phyloP scores from a whole-genome alignment of 2,329 filamentous ascomycete species.

The Beauveria rudraprayagi region DNA sequence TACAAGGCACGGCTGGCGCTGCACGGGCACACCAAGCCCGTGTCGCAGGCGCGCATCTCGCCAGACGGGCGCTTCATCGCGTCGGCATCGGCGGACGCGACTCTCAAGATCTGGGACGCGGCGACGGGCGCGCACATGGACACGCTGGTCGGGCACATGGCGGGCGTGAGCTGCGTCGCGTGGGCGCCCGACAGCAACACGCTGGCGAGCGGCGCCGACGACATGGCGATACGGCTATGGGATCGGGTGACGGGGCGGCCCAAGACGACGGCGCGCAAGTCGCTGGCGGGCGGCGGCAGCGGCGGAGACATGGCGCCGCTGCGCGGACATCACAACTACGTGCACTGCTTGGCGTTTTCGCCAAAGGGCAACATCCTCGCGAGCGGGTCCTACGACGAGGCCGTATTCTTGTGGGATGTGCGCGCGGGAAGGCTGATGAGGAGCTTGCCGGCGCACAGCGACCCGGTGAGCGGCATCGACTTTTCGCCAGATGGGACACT shows the following conservation, averaged over 20 bases:
- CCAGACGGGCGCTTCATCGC: constrained; percentile 87
- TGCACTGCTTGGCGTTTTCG: constrained; percentile 91
- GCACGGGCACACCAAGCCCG: constrained; percentile 67
- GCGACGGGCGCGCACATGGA: constrained; percentile 70
- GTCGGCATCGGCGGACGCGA: constrained; percentile 80
- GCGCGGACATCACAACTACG: constrained; percentile 89
- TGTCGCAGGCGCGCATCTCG: constrained; percentile 83
- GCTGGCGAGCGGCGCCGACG: constrained; percentile 85
- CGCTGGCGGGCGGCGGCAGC: constrained; percentile 37
- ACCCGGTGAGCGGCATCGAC: constrained; percentile 88
- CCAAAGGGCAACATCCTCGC: constrained; percentile 97
- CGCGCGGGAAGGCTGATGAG: constrained; percentile 81
- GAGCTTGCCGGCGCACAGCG: constrained; percentile 85
- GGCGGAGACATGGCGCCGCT: constrained; percentile 47
- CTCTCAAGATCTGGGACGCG: constrained; percentile 86
- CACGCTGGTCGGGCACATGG: constrained; percentile 86
- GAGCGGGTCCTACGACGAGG: constrained; percentile 93
- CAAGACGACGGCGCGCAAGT: constrained; percentile 36
- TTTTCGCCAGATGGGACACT: constrained; percentile 89
- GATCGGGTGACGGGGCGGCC: constrained; percentile 58
- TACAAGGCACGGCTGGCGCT: constrained; percentile 66
- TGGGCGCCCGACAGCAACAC: constrained; percentile 88
- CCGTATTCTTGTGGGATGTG: constrained; percentile 95
- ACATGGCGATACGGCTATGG: constrained; percentile 94
- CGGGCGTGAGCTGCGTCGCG: constrained; percentile 84